A percentile compares a stretch with the other conserved stretches of the same genome.
Evolutionary conservation across 2,329 filamentous ascomycete genomes (phyloP).

Genomic region (Trichoderma lentiforme): DNA sequence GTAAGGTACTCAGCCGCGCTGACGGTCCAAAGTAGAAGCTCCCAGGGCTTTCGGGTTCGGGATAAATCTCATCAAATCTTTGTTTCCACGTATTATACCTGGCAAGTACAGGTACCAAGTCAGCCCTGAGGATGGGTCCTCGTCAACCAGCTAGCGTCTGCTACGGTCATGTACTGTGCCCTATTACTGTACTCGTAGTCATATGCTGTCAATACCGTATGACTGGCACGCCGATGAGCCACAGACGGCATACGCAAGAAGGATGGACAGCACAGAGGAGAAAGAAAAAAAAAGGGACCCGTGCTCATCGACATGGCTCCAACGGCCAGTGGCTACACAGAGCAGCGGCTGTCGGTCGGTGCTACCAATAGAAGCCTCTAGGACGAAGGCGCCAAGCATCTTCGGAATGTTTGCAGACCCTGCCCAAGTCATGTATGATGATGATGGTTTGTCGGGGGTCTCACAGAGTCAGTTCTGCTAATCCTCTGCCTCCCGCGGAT

Average conservation of each 20-base stretch:
- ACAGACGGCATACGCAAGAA: not conserved
- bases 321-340: not conserved
- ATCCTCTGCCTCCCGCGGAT: not conserved
- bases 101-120: slow-evolving; percentile 9
- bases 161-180: not conserved
- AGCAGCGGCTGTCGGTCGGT: not conserved
- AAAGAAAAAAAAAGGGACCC: not conserved
- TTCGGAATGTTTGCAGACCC: slow-evolving; percentile 4
- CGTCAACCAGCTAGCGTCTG: not conserved
- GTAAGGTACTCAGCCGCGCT: not conserved
- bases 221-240: not conserved
- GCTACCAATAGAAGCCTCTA: not conserved
- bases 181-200: not conserved
- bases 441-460: not conserved
- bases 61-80: not conserved
- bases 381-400: not conserved
- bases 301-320: not conserved
- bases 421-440: not conserved
- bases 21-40: not conserved
- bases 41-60: not conserved
- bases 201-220: not conserved
- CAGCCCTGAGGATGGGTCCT: slow-evolving; percentile 13
- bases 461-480: not conserved
- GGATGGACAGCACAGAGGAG: not conserved
- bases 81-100: not conserved